Evolutionary conservation across 2,329 filamentous ascomycete genomes (phyloP).

Genomic region (Triangularia verruculosa): DNA sequence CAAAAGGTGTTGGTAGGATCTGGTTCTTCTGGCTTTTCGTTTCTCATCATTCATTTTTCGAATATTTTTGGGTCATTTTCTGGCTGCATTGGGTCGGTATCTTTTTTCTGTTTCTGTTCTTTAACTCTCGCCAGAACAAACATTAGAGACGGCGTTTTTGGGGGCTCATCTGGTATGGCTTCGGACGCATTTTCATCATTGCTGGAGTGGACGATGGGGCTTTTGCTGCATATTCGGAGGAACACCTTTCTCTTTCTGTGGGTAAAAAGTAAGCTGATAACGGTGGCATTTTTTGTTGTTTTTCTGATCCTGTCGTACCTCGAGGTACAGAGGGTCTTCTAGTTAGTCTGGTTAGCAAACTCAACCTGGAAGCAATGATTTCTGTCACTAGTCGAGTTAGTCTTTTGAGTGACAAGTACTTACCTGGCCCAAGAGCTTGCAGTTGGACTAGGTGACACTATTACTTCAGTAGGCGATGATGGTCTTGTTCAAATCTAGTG

Average conservation of each 20-base stretch:
- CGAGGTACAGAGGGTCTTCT: neutral
- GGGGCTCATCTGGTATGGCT: neutral
- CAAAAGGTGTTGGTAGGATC: neutral
- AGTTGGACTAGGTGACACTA: neutral
- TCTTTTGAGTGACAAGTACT: neutral
- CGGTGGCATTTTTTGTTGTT: neutral
- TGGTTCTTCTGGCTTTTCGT: neutral
- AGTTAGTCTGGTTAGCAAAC: neutral
- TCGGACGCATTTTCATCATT: neutral
- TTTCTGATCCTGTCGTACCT: neutral
- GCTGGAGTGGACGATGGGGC: neutral
- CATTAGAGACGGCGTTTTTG: constrained; percentile 5
- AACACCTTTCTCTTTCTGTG: neutral
- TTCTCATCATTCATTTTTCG: neutral
- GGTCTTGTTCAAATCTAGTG: neutral
- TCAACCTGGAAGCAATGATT: neutral
- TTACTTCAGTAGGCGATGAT: neutral
- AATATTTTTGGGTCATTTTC: neutral
- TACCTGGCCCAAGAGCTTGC: neutral
- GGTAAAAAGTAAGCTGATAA: neutral
- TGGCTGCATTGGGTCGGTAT: neutral
- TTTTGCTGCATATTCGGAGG: neutral
- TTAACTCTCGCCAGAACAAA: neutral
- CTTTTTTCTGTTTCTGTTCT: neutral
- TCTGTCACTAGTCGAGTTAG: neutral